These are phyloP conservation scores for Sclerotinia sclerotiorum DNA, from an alignment of 2,329 filamentous ascomycete genomes.

Conservation along the genomic window DNA sequence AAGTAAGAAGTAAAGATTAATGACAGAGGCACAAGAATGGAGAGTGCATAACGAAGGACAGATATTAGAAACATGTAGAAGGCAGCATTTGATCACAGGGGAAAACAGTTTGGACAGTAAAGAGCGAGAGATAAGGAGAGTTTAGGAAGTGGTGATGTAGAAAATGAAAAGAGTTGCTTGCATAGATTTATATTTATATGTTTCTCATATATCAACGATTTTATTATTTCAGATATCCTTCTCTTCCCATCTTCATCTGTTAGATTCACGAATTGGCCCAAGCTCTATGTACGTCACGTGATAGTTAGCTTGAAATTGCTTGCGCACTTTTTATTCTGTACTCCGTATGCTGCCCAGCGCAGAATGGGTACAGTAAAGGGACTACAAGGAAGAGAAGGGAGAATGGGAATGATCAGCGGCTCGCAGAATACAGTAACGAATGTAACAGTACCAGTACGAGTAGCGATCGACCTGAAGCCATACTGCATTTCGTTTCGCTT, in stretches of 20 bases:
- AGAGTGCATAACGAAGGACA: conserved; percentile 41
- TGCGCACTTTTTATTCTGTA: too few relatives aligned
- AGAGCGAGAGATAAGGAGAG: neutral
- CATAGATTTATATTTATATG: neutral
- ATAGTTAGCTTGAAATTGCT: too few relatives aligned
- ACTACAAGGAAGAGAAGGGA: neutral
- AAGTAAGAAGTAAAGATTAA: conserved; percentile 72
- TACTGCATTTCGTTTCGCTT: neutral
- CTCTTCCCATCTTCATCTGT: neutral
- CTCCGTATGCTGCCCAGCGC: too few relatives aligned
- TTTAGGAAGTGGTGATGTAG: neutral
- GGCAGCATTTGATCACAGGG: conserved; percentile 30
- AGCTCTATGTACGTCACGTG: too few relatives aligned
- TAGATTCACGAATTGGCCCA: too few relatives aligned
- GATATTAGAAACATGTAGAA: conserved; percentile 40
- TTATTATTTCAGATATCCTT: neutral
- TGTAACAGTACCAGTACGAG: too few relatives aligned
- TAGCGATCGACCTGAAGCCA: neutral
- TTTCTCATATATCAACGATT: neutral
- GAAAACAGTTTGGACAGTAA: neutral
- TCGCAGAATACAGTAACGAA: too few relatives aligned
- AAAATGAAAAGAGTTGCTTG: neutral
- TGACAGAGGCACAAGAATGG: conserved; percentile 63
- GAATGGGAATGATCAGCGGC: neutral
- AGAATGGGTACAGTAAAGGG: too few relatives aligned